phyloP scores from a whole-genome alignment of 2,329 filamentous ascomycete species.

The Clonostachys rhizophaga region DNA sequence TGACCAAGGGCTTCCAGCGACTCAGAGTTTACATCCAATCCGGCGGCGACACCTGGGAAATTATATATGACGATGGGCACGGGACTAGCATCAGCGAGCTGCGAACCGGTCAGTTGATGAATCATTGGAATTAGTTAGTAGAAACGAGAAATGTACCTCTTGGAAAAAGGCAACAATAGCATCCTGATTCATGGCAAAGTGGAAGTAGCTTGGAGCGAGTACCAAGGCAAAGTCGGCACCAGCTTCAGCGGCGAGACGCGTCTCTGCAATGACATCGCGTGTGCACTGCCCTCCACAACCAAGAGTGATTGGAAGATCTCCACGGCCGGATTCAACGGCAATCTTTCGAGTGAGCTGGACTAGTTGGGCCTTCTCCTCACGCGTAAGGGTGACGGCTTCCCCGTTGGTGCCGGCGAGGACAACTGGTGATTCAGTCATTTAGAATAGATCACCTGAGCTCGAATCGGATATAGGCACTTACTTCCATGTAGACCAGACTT shows the following conservation, averaged over 20 bases:
- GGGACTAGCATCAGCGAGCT: constrained; percentile 45
- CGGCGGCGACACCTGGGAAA: constrained; percentile 63
- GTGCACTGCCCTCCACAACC: constrained; percentile 64
- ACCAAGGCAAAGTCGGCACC: constrained; percentile 67
- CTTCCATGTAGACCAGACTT: constrained; percentile 45
- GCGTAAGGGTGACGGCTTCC: constrained; percentile 65
- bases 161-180: constrained; percentile 60
- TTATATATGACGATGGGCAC: constrained; percentile 69
- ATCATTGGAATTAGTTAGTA: too few species aligned
- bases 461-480: constrained; percentile 6
- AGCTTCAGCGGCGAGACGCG: constrained; percentile 53
- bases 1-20: constrained; percentile 52
- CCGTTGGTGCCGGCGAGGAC: constrained; percentile 71
- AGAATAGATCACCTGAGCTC: neutral
- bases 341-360: constrained; percentile 57
- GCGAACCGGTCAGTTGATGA: too few species aligned
- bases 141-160: constrained; percentile 18
- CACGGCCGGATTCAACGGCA: constrained; percentile 49
- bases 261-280: constrained; percentile 61
- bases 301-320: constrained; percentile 58
- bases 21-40: constrained; percentile 64
- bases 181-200: constrained; percentile 54
- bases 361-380: constrained; percentile 58
- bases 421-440: constrained; percentile 23
- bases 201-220: constrained; percentile 69